These are phyloP conservation scores for Astrocystis sublimbata DNA, from an alignment of 495 filamentous ascomycete genomes.

Conservation along the genomic window DNA sequence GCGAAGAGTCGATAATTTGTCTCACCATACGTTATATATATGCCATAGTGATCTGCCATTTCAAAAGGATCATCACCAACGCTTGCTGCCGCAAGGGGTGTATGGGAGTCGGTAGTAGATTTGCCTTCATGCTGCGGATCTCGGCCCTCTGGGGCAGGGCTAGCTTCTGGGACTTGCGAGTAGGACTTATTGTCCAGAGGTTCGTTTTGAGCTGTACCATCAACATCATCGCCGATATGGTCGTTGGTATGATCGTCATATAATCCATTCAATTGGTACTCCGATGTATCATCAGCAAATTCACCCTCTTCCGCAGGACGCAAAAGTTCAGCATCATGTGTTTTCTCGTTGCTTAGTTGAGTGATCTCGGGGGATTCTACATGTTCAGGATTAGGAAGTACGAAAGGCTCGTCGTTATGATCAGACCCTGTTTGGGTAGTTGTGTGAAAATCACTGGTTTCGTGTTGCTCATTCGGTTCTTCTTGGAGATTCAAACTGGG, in stretches of 20 bases:
- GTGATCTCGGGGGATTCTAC: background rate
- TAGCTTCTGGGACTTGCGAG: background rate
- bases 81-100: background rate
- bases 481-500: conserved; percentile 4
- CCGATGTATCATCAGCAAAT: conserved; percentile 9
- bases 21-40: conserved; percentile 61
- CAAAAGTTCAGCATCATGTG: conserved; percentile 5
- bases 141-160: conserved; percentile 3
- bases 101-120: background rate
- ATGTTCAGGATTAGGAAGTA: background rate
- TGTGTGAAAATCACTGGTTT: background rate
- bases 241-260: conserved; percentile 31
- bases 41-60: conserved; percentile 25
- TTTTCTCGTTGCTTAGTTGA: background rate
- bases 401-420: conserved; percentile 5
- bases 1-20: conserved; percentile 73
- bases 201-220: conserved; percentile 22
- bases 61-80: conserved; percentile 15
- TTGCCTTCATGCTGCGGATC: background rate
- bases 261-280: conserved; percentile 1
- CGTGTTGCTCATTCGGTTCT: conserved; percentile 9
- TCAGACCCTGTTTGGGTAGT: background rate
- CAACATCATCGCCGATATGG: conserved; percentile 20
- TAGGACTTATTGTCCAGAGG: conserved; percentile 14
- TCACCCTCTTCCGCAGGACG: conserved; percentile 4